phyloP scores from a whole-genome alignment of 495 filamentous ascomycete species.

The Penicillium fimorum region DNA sequence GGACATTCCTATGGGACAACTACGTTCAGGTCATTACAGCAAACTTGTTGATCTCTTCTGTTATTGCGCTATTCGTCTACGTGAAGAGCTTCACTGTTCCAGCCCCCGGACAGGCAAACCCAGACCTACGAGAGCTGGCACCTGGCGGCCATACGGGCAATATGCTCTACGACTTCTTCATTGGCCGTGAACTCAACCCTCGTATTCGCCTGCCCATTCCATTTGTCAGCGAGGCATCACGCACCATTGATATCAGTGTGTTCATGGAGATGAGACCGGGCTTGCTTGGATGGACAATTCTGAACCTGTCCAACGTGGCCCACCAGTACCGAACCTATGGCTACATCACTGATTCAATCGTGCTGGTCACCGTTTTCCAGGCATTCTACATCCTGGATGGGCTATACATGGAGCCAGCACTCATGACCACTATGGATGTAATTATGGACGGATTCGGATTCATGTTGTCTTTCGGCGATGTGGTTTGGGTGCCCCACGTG shows the following conservation, averaged over 20 bases:
- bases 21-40: conserved; percentile 80
- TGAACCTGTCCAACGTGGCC: conserved; percentile 81
- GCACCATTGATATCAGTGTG: conserved; percentile 82
- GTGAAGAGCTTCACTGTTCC: conserved; percentile 77
- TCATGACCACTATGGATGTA: conserved; percentile 95
- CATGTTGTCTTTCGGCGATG: conserved; percentile 94
- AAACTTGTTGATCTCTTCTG: conserved; percentile 71
- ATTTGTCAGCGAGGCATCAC: conserved; percentile 49
- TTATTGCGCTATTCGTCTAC: conserved; percentile 74
- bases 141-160: conserved; percentile 82
- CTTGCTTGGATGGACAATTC: conserved; percentile 82
- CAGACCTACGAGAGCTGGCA: conserved; percentile 72
- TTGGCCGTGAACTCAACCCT: conserved; percentile 94
- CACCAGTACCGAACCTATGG: conserved; percentile 85
- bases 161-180: conserved; percentile 92
- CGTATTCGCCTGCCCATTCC: conserved; percentile 75
- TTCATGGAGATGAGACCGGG: conserved; percentile 91
- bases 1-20: conserved; percentile 92
- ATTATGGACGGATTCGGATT: conserved; percentile 93
- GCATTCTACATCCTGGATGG: conserved; percentile 81
- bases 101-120: conserved; percentile 54
- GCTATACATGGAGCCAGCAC: conserved; percentile 85
- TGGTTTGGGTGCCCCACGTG: conserved; percentile 90
- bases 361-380: conserved; percentile 78
- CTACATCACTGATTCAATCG: conserved; percentile 81